Evolutionary conservation across 139 green algal genomes (phyloP), one percentile per base, ranked within the genome.

Genomic region (Closterium sp.): DNA sequence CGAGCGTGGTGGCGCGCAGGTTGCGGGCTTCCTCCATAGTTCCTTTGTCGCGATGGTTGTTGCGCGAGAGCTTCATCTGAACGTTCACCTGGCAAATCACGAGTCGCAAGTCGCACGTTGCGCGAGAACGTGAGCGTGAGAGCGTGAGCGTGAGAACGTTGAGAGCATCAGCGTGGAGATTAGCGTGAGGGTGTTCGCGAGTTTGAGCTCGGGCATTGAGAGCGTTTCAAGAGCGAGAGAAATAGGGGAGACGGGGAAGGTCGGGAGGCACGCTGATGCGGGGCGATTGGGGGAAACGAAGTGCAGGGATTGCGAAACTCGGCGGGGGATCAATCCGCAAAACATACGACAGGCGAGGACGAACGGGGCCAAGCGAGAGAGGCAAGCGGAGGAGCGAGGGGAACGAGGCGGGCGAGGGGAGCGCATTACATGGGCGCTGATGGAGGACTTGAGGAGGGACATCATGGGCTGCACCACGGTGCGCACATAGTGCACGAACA

Each of bases 401-500:
- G 19, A 79, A 27, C 17, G 19, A 24, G 13, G 62, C 1, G 62
- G 5, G 62, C 13, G 62, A 79, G 62, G 62, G 62, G 62, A 79
- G 62, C 62, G 62, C 19, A 22, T 22, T 79, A 79, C 62, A 79
- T 79, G 62, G 17, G 62, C 62, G 62, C 62, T 79, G 62, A 79
- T 79, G 62, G 62, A 79, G 62, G 62, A 79, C 89, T 89, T 92
- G 27, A 92, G 28, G 32, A 31, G 27, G 38, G 31, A 73, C 89
- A 92, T 92, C 89, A 92, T 89, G 70, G 89, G 89, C 70, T 92
- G 89, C 38, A 92, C 89, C 22, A 92, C 86, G 89, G 31, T 89
- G 24, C 89, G 89, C 89, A 92, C 89, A 38, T 92, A 92, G n/a
- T 88, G 45, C n/a, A 88, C 45, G 86, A 92, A 92, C 89, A 92